A percentile compares a stretch with the other conserved stretches of the same genome.
Conservation (phyloP, 768 basidiomycete species). For the Podaxis carcinomalis region DNA sequence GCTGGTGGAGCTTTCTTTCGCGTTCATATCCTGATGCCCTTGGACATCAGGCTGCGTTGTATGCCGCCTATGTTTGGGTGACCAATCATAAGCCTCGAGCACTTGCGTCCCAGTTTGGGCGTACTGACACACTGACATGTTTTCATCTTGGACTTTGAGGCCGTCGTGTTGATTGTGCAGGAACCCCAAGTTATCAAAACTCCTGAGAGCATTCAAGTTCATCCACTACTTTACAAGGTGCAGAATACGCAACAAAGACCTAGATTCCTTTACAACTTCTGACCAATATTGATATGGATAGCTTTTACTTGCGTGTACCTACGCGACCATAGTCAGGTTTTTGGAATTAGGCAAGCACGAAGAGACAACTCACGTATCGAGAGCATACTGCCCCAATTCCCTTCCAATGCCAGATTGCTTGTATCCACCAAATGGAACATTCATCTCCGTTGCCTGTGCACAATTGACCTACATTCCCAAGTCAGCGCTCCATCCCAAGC, state of each 20-base stretch:
- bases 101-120: too few relatives aligned
- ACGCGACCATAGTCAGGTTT: background rate
- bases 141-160: too few relatives aligned
- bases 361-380: conserved; percentile 37
- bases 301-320: conserved; percentile 59
- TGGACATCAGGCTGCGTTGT: conserved; percentile 29
- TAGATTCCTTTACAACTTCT: background rate
- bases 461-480: background rate
- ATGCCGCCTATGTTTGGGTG: too few relatives aligned
- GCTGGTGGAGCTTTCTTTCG: conserved; percentile 65
- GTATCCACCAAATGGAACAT: conserved; percentile 68
- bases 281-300: conserved; percentile 55
- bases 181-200: too few relatives aligned
- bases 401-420: conserved; percentile 72
- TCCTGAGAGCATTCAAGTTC: background rate
- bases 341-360: background rate
- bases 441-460: conserved; percentile 28
- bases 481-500: background rate
- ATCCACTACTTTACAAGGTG: too few relatives aligned
- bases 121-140: too few relatives aligned
- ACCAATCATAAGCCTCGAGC: too few relatives aligned
- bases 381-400: conserved; percentile 65
- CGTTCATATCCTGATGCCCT: conserved; percentile 50
- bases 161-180: too few relatives aligned
- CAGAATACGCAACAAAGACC: background rate